Conservation (phyloP, 2,329 filamentous ascomycete species). For the Fusarium sp. region DNA sequence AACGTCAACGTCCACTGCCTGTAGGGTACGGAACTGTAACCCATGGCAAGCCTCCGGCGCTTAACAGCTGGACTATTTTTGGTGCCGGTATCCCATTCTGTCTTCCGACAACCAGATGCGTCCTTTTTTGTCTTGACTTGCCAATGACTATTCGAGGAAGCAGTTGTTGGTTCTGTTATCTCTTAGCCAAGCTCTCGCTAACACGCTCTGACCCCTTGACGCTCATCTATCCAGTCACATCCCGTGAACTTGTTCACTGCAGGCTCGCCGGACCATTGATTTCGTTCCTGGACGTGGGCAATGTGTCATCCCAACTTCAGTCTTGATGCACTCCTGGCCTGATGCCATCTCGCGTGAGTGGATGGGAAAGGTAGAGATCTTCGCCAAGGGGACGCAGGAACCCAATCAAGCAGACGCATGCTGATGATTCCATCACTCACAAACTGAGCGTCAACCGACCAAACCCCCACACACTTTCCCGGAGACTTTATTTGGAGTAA, state of each 20-base stretch:
- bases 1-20: slow-evolving; percentile 10
- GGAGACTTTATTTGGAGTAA: neutral
- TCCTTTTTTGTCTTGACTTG: slow-evolving; percentile 10
- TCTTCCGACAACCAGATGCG: slow-evolving; percentile 19
- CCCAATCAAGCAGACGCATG: slow-evolving; percentile 4
- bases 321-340: slow-evolving; percentile 31
- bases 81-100: slow-evolving; percentile 6
- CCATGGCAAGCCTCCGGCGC: slow-evolving; percentile 23
- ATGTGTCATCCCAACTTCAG: slow-evolving; percentile 21
- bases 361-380: slow-evolving; percentile 31
- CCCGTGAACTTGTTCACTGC: slow-evolving; percentile 12
- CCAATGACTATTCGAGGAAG: neutral
- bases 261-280: neutral
- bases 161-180: neutral
- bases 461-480: slow-evolving; percentile 16
- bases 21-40: slow-evolving; percentile 26
- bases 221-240: neutral
- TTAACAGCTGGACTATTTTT: slow-evolving; percentile 34
- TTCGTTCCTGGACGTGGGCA: slow-evolving; percentile 21
- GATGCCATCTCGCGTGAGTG: slow-evolving; percentile 21
- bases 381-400: slow-evolving; percentile 10
- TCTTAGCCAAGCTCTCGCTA: slow-evolving; percentile 27
- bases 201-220: slow-evolving; percentile 3
- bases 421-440: slow-evolving; percentile 10
- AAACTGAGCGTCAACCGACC: neutral